Evolutionary conservation across 805 yeast genomes (phyloP).

Genomic region (Candida germanica): DNA sequence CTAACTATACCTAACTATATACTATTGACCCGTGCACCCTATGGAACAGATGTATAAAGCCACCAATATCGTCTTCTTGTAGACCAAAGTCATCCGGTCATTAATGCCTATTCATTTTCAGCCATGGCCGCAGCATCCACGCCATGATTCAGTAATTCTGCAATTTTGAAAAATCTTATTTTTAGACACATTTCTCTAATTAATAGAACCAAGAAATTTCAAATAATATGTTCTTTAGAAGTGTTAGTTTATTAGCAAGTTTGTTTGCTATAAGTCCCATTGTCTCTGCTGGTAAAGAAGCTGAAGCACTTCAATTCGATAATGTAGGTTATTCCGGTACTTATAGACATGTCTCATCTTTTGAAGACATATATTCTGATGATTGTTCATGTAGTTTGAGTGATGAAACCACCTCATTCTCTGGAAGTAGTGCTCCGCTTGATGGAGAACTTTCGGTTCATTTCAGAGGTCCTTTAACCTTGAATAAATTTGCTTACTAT

Average conservation of each 20-base stretch:
- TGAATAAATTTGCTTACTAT: conserved; percentile 61
- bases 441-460: conserved; percentile 71
- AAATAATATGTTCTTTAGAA: neutral
- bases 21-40: too few relatives aligned
- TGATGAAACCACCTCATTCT: conserved; percentile 36
- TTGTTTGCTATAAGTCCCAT: neutral
- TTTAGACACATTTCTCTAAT: too few relatives aligned
- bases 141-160: too few relatives aligned
- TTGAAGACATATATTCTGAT: conserved; percentile 40
- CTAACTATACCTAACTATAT: too few relatives aligned
- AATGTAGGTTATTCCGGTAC: conserved; percentile 57
- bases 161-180: too few relatives aligned
- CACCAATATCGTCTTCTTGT: too few relatives aligned
- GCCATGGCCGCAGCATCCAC: too few relatives aligned
- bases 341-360: conserved; percentile 44
- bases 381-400: conserved; percentile 47
- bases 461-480: conserved; percentile 69
- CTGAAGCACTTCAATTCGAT: conserved; percentile 38
- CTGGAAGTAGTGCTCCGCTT: conserved; percentile 64
- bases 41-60: too few relatives aligned
- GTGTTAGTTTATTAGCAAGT: neutral
- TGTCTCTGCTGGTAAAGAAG: conserved; percentile 3
- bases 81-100: too few relatives aligned
- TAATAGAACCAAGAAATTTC: too few relatives aligned
- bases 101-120: too few relatives aligned